Evolutionary conservation across 2,329 filamentous ascomycete species (phyloP), one percentile per base, ranked within the genome.

Genomic region (Neofusicoccum laricinum): DNA sequence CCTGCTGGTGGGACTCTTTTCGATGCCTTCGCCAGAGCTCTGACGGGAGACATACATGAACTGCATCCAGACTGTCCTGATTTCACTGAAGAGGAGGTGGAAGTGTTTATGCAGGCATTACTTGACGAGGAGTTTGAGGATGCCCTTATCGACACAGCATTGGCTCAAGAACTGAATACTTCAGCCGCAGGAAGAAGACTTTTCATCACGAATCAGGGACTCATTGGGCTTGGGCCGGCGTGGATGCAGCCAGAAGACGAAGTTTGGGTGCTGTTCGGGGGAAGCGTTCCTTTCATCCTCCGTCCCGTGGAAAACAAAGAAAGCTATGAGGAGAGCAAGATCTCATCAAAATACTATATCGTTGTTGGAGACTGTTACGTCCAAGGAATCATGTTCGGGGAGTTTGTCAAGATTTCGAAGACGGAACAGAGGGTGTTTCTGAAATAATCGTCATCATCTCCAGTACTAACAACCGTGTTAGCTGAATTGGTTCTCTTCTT

Each of bases 381-480:
- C 12, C 38, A 58, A 6, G 53, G 53, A 17, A 58, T 58, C 53
- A 58, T 58, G 53, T 45, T 45, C 8, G 53, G 53, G 7, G 53
- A 58, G 12, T 38, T 38, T 12, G 36, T 34, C 1, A 2, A 30
- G 4, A 12, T 7, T 1, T 4, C 6, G 11, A 10, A 21, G 8
- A 25, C 11, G n/a, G 14, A 6, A 12, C 6, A 46, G 19, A 3
- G 2, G 3, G 41, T 45, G 0, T 58, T 32, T 21, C 30, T 58
- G 21, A 58, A 17, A 25, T 57, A 57, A 10, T 40, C 3, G 34
- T 5, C 11, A 5, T 36, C 34, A 36, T 36, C 34, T 36, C 5
- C 34, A 36, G 5, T 11, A 5, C 11, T 5, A 5, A 11, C 34
- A 5, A 36, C 34, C 34, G 34, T n/a, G n/a, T n/a, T 11, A 36